phyloP scores from a whole-genome alignment of 345 rosid species.

The Dipteronia dyeriana region DNA sequence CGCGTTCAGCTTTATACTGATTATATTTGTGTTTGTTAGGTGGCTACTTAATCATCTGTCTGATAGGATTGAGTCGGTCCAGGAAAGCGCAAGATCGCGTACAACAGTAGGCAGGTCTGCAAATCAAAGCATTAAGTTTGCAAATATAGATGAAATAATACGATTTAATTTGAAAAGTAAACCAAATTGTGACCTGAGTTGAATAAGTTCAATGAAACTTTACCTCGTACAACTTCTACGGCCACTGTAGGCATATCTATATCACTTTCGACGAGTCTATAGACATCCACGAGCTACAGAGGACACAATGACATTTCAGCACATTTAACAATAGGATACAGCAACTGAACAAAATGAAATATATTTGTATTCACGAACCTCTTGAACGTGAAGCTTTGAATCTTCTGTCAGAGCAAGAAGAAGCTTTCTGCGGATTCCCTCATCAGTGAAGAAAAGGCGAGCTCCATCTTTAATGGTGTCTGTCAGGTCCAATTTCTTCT shows the following conservation, averaged over 20 bases:
- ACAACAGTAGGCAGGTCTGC: slow-evolving; percentile 80
- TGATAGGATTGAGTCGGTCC: slow-evolving; percentile 76
- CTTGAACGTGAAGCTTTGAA: slow-evolving; percentile 91
- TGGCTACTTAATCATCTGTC: slow-evolving; percentile 46
- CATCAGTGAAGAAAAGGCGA: slow-evolving; percentile 81
- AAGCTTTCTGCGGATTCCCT: slow-evolving; percentile 88
- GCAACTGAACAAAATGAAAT: not conserved
- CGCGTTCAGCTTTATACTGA: not conserved
- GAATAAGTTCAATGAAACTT: not conserved
- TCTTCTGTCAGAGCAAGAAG: slow-evolving; percentile 92
- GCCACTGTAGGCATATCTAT: slow-evolving; percentile 78
- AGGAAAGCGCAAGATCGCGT: slow-evolving; percentile 72
- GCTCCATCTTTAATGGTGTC: slow-evolving; percentile 95
- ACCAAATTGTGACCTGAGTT: too few species aligned
- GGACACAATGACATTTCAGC: slow-evolving; percentile 21
- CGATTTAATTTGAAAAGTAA: not conserved
- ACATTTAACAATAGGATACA: slow-evolving; percentile 13
- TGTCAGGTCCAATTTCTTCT: slow-evolving; percentile 72
- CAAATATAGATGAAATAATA: not conserved
- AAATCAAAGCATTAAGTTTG: not conserved
- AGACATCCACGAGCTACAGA: slow-evolving; percentile 82
- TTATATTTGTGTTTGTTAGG: not conserved
- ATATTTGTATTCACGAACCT: slow-evolving; percentile 42
- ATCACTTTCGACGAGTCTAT: slow-evolving; percentile 79
- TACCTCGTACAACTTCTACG: slow-evolving; percentile 74